A percentile compares a stretch with the other conserved stretches of the same genome.
phyloP scores from a whole-genome alignment of 1,284 basidiomycete species.

The Cutaneotrichosporon sp. region DNA sequence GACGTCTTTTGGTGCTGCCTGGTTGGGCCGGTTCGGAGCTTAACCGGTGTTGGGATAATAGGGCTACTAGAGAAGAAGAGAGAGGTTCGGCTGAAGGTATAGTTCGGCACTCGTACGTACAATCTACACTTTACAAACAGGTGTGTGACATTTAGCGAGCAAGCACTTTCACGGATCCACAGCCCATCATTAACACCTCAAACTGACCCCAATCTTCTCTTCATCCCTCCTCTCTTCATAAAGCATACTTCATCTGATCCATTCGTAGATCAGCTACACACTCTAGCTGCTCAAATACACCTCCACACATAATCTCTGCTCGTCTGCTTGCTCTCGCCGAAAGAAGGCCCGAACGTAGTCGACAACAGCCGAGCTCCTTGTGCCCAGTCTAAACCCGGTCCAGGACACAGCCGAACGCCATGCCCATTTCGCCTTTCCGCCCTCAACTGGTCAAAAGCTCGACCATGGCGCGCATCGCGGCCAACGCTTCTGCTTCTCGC shows the following conservation, averaged over 20 bases:
- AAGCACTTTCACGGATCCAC: background rate
- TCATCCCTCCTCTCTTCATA: background rate
- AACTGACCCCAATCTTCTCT: background rate
- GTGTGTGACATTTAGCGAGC: background rate
- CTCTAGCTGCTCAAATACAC: background rate
- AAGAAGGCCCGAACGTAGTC: background rate
- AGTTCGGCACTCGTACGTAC: background rate
- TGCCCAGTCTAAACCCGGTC: constrained; percentile 8
- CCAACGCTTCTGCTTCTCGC: background rate
- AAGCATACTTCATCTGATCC: background rate
- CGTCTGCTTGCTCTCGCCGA: background rate
- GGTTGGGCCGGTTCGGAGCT: constrained; percentile 4
- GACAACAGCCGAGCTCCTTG: constrained; percentile 2
- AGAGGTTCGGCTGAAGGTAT: background rate
- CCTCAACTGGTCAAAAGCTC: constrained; percentile 14
- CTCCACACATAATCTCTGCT: background rate
- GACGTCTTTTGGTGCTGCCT: background rate
- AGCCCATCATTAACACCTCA: background rate
- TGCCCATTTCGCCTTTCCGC: constrained; percentile 12
- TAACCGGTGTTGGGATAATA: constrained; percentile 2
- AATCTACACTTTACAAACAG: too few species aligned
- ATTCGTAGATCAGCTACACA: background rate
- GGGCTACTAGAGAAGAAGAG: too few species aligned
- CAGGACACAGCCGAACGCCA: constrained; percentile 13
- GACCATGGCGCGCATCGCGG: constrained; percentile 7